A percentile compares a stretch with the other conserved stretches of the same genome.
Conservation (phyloP, 140 eudicot species). For the Anethum foeniculum region DNA sequence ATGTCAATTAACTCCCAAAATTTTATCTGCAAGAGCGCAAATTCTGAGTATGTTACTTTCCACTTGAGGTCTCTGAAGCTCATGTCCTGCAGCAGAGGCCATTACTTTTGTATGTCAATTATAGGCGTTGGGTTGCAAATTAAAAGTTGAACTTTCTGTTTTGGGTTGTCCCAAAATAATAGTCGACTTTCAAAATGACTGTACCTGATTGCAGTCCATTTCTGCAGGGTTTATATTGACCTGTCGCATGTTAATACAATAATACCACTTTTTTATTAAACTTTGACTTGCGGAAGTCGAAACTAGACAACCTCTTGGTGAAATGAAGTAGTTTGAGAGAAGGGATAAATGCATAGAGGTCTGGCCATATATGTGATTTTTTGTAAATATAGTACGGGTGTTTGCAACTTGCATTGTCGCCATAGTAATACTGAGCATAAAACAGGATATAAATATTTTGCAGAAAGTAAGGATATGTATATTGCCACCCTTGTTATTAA, state of each 20-base stretch:
- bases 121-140: not conserved
- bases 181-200: not conserved
- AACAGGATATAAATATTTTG: not conserved
- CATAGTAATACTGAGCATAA: not conserved
- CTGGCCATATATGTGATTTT: not conserved
- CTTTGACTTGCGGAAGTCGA: not conserved
- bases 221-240: not conserved
- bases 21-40: not conserved
- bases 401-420: not conserved
- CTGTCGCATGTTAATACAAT: not conserved
- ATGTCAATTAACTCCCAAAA: not conserved
- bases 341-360: not conserved
- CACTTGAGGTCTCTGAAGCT: not conserved
- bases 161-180: not conserved
- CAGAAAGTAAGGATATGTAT: not conserved
- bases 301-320: not conserved
- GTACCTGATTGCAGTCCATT: not conserved
- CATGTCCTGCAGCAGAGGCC: not conserved
- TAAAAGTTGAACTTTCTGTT: not conserved
- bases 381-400: not conserved
- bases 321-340: not conserved
- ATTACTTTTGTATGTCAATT: not conserved
- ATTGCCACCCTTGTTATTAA: not conserved
- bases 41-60: not conserved
- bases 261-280: not conserved